These are phyloP conservation scores for Blastobotrys parvus DNA, from an alignment of 805 yeast genomes.

Conservation along the genomic window DNA sequence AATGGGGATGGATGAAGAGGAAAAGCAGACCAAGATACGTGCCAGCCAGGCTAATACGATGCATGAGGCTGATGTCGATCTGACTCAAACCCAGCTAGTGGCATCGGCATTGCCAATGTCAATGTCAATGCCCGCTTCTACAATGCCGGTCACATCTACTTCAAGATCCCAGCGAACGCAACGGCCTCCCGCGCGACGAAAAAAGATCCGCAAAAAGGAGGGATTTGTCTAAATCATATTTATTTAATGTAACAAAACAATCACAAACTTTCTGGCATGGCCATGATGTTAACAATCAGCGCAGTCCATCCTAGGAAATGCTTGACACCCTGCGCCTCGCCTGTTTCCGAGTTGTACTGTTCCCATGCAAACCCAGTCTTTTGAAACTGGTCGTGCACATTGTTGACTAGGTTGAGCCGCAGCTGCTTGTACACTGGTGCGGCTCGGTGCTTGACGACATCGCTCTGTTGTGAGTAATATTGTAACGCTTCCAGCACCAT, in stretches of 20 bases:
- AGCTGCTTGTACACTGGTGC: slow-evolving; percentile 47
- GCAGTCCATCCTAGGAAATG: slow-evolving; percentile 96
- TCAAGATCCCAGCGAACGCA: not conserved
- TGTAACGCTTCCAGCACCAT: slow-evolving; percentile 62
- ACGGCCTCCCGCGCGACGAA: not conserved
- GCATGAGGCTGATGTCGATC: too few species aligned
- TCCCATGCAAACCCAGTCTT: slow-evolving; percentile 83
- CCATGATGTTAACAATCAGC: slow-evolving; percentile 69
- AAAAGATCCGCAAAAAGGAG: not conserved
- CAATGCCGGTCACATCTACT: not conserved
- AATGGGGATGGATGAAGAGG: not conserved
- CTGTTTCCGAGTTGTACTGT: slow-evolving; percentile 72
- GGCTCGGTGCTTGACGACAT: slow-evolving; percentile 33
- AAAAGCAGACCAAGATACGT: not conserved
- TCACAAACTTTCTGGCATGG: slow-evolving; percentile 50
- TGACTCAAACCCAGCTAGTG: not conserved
- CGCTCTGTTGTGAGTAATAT: slow-evolving; percentile 38
- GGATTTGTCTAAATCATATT: too few species aligned
- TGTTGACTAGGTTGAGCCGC: slow-evolving; percentile 58
- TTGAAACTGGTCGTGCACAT: slow-evolving; percentile 61
- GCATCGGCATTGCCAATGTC: not conserved
- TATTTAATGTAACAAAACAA: too few species aligned
- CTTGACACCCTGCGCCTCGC: slow-evolving; percentile 71
- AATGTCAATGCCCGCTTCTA: not conserved
- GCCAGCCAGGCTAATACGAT: not conserved